Evolutionary conservation across 2,329 filamentous ascomycete species (phyloP).

Genomic region (Diplocarpon rosae): DNA sequence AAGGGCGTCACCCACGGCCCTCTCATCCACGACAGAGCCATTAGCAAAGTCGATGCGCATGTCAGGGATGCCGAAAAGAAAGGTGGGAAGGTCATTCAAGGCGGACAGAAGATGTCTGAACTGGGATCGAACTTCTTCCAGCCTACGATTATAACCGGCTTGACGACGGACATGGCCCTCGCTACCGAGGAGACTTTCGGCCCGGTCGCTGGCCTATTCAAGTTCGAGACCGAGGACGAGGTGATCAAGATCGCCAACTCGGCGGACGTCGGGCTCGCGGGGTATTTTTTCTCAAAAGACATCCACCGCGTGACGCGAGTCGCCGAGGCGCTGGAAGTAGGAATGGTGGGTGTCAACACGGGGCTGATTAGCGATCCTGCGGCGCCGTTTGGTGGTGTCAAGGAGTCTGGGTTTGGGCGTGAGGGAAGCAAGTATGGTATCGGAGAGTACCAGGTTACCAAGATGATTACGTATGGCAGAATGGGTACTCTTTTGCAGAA

Average conservation of each 20-base stretch:
- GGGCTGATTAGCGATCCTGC: constrained; percentile 47
- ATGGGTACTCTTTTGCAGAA: constrained; percentile 46
- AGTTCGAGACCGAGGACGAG: constrained; percentile 80
- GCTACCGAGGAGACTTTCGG: constrained; percentile 90
- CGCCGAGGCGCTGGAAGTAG: constrained; percentile 64
- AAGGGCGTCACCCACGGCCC: constrained; percentile 67
- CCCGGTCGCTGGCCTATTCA: constrained; percentile 81
- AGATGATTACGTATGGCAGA: constrained; percentile 42
- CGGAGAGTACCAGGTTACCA: constrained; percentile 41
- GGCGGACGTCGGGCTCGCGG: constrained; percentile 78
- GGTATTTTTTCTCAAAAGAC: constrained; percentile 78
- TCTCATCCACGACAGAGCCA: constrained; percentile 73
- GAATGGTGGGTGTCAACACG: constrained; percentile 81
- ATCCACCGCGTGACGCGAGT: constrained; percentile 49
- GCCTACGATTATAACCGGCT: constrained; percentile 78
- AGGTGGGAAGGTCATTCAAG: constrained; percentile 63
- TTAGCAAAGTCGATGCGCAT: constrained; percentile 68
- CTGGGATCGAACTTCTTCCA: constrained; percentile 81
- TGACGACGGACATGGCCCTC: constrained; percentile 77
- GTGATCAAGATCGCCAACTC: constrained; percentile 75
- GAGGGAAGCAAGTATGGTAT: constrained; percentile 44
- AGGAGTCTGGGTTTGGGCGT: constrained; percentile 43
- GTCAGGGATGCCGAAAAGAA: constrained; percentile 69
- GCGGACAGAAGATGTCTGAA: constrained; percentile 62
- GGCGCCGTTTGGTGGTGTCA: constrained; percentile 45